Evolutionary conservation across 2,329 filamentous ascomycete genomes (phyloP).

Genomic region (Cercospora zeina): DNA sequence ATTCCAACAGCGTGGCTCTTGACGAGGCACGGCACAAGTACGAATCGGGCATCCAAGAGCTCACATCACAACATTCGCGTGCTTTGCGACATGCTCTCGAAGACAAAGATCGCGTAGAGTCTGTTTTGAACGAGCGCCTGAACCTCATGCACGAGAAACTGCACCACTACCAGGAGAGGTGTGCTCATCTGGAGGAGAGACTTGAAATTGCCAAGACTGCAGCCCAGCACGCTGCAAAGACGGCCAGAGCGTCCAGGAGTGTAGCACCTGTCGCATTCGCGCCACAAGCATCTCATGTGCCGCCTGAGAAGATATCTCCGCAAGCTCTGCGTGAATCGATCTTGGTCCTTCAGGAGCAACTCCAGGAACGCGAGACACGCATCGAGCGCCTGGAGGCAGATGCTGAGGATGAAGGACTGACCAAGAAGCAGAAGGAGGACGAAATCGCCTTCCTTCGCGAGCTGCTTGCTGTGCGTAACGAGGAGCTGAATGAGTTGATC

Average conservation of each 20-base stretch:
- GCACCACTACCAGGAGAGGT: slow-evolving; percentile 80
- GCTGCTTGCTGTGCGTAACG: slow-evolving; percentile 82
- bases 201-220: slow-evolving; percentile 87
- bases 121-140: slow-evolving; percentile 77
- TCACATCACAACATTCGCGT: slow-evolving; percentile 63
- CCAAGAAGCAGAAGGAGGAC: slow-evolving; percentile 87
- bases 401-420: slow-evolving; percentile 75
- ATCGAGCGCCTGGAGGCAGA: slow-evolving; percentile 84
- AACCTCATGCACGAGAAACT: slow-evolving; percentile 80
- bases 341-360: slow-evolving; percentile 91
- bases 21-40: slow-evolving; percentile 62
- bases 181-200: slow-evolving; percentile 83
- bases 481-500: slow-evolving; percentile 92
- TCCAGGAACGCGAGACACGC: slow-evolving; percentile 86
- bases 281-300: slow-evolving; percentile 34
- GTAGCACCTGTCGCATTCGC: slow-evolving; percentile 41
- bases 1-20: slow-evolving; percentile 54
- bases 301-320: slow-evolving; percentile 85
- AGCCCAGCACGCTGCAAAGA: slow-evolving; percentile 76
- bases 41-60: slow-evolving; percentile 37
- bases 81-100: slow-evolving; percentile 58
- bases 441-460: slow-evolving; percentile 96
- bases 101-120: slow-evolving; percentile 77
- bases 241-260: slow-evolving; percentile 43
- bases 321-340: slow-evolving; percentile 95